These are phyloP conservation scores for Delitschia confertaspora DNA, from an alignment of 495 filamentous ascomycete species.

Conservation along the genomic window DNA sequence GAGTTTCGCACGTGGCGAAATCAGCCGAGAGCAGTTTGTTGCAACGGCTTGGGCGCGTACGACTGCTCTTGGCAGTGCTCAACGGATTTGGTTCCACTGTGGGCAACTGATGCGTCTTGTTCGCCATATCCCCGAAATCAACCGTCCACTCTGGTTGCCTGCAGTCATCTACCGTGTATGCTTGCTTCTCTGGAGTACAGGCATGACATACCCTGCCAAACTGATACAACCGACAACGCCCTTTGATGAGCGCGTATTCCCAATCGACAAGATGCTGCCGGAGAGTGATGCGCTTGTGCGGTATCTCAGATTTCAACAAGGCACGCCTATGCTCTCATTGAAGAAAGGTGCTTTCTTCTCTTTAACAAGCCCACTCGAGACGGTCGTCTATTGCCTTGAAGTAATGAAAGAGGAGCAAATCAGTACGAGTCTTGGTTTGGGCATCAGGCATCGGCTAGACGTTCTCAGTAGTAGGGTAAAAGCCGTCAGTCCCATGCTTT, in stretches of 20 bases:
- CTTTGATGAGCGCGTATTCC: conserved; percentile 12
- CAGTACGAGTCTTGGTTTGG: conserved; percentile 37
- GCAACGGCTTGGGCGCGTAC: conserved; percentile 8
- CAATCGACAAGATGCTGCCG: conserved; percentile 28
- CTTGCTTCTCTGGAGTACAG: conserved; percentile 41
- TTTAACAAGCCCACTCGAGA: conserved; percentile 29
- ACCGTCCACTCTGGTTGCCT: conserved; percentile 47
- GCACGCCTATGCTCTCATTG: conserved; percentile 16
- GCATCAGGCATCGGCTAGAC: conserved; percentile 35
- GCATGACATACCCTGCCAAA: conserved; percentile 14
- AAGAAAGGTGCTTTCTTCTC: conserved; percentile 29
- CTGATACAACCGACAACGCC: conserved; percentile 1
- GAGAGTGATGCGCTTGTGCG: conserved; percentile 35
- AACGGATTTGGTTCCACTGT: conserved; percentile 17
- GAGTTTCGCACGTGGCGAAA: conserved; percentile 12
- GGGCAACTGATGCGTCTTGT: conserved; percentile 18
- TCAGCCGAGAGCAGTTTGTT: conserved; percentile 10
- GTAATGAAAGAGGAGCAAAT: conserved; percentile 39
- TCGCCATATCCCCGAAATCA: conserved; percentile 27
- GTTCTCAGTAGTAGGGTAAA: conserved; percentile 1
- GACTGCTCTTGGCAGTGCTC: conserved; percentile 3
- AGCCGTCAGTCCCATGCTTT: too few relatives aligned
- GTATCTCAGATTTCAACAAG: conserved; percentile 35
- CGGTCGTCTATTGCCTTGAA: conserved; percentile 39
- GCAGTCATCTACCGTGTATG: conserved; percentile 45